A percentile compares a stretch with the other conserved stretches of the same genome.
phyloP scores from a whole-genome alignment of 306 rosid genomes.

The Vachellia pachyceras region DNA sequence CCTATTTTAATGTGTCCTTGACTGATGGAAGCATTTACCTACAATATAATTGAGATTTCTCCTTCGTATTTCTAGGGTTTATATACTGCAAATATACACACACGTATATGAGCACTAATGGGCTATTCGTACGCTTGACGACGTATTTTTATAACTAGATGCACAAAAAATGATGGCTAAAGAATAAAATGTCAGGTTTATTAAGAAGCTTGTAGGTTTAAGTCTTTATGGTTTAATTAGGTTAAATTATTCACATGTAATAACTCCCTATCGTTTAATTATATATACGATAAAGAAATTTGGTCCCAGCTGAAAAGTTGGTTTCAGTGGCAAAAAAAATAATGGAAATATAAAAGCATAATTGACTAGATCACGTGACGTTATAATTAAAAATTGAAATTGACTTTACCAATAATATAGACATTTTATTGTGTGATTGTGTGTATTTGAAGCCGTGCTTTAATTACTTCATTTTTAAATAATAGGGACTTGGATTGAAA shows the following conservation, averaged over 20 bases:
- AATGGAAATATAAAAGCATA: slow-evolving; percentile 12
- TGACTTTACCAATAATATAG: background rate
- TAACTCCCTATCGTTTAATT: background rate
- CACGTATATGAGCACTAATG: slow-evolving; percentile 12
- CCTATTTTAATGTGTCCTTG: background rate
- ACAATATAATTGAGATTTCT: no score
- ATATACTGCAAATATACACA: no score
- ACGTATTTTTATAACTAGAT: background rate
- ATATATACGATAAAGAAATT: background rate
- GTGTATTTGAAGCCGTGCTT: background rate
- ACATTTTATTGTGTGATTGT: background rate
- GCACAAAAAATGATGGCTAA: slow-evolving; percentile 6
- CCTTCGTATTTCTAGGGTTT: background rate
- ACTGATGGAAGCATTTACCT: background rate
- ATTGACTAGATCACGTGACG: slow-evolving; percentile 24
- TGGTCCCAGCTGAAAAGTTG: background rate
- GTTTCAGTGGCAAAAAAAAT: background rate
- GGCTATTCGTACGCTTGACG: background rate
- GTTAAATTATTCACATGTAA: background rate
- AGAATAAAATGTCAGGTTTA: background rate
- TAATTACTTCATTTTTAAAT: background rate
- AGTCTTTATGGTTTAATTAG: background rate
- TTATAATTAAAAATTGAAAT: background rate
- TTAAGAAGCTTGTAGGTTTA: background rate
- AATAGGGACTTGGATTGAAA: background rate